Conservation (phyloP, 306 rosid species). For the Dalbergia cochinchinensis region DNA sequence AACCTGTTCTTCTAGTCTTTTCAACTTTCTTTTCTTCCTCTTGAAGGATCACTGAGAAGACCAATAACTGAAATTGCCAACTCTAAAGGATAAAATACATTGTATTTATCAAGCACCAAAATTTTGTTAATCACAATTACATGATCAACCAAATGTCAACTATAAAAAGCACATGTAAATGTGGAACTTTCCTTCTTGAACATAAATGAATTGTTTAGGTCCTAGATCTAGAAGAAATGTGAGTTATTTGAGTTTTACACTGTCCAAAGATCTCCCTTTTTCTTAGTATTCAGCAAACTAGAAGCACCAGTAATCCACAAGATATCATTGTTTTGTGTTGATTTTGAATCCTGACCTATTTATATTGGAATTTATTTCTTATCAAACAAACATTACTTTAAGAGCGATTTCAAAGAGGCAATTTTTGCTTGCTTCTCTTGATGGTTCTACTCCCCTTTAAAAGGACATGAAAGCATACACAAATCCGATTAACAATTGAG, state of each 20-base stretch:
- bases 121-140: background rate
- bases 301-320: background rate
- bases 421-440: background rate
- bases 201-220: background rate
- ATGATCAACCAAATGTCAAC: background rate
- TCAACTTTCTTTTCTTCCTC: constrained; percentile 23
- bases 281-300: background rate
- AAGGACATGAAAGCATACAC: background rate
- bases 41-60: constrained; percentile 32
- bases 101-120: background rate
- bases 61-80: constrained; percentile 10
- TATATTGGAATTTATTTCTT: background rate
- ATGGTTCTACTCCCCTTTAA: background rate
- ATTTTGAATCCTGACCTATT: background rate
- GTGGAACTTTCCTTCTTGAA: background rate
- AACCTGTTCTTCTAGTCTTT: background rate
- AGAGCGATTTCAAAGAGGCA: background rate
- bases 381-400: background rate
- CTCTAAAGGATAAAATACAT: background rate
- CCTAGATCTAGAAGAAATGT: background rate
- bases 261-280: background rate
- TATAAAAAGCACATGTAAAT: background rate
- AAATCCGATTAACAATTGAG: background rate
- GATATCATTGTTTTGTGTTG: background rate
- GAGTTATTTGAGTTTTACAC: background rate